A percentile compares a stretch with the other conserved stretches of the same genome.
Conservation (phyloP, 2,329 filamentous ascomycete genomes). For the Fusarium humuli region DNA sequence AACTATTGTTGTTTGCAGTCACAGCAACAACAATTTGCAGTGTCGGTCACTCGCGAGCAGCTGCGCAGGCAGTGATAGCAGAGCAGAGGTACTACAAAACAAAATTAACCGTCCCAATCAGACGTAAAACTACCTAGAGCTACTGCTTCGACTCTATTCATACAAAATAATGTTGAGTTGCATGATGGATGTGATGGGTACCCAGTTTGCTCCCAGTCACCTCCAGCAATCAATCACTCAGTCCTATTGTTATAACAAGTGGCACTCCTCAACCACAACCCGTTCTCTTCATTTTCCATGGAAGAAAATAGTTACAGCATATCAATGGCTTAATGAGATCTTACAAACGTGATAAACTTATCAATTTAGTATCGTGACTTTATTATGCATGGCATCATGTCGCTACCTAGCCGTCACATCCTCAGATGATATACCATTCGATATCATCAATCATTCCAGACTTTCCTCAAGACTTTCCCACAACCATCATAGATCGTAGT, state of each 20-base stretch:
- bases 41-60: constrained; percentile 3
- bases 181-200: not conserved
- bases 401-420: constrained; percentile 8
- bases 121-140: not conserved
- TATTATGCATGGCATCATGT: constrained; percentile 17
- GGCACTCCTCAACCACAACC: constrained; percentile 5
- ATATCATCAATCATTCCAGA: not conserved
- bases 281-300: too few relatives aligned
- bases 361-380: constrained; percentile 9
- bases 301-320: not conserved
- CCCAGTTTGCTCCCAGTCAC: not conserved
- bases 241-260: not conserved
- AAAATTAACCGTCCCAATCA: not conserved
- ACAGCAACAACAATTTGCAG: constrained; percentile 7
- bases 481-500: not conserved
- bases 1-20: not conserved
- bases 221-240: not conserved
- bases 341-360: not conserved
- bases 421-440: constrained; percentile 14
- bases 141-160: not conserved
- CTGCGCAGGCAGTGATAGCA: constrained; percentile 1
- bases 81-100: not conserved
- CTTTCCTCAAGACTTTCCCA: constrained; percentile 4
- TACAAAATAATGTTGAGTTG: not conserved
- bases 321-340: not conserved